Base-by-base conservation (phyloP, 2,329 filamentous ascomycete species). In the Nigrospora sphaerica region DNA sequence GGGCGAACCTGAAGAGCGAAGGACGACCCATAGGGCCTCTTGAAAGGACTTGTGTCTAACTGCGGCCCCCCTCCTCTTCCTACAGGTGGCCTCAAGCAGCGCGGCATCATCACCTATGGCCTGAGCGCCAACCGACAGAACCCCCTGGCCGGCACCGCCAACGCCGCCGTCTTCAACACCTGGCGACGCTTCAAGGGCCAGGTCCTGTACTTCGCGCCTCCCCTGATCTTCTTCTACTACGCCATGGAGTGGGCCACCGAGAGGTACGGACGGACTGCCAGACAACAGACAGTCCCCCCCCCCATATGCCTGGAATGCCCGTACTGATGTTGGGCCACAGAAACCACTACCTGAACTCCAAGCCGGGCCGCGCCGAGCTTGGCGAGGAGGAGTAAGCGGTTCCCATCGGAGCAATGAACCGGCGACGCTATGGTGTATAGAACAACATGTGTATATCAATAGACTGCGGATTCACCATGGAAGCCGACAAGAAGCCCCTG, bases 81-180 rank as follows among this genome's bases (percentile, higher is more conserved):
- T 28, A 28, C 60, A 81, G 78, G 78, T 63, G 73, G 74, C 58
- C 62, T 70, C 65, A 75, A 76, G 67, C 80, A 84, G 65, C 81
- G 75, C 66, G 81, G 81, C 49, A 79, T 85, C 59, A 65, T 81
- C 62, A 71, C 70, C 59, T 97, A 92, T 72, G 78, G 83, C 55
- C 66, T 97, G 58, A 84, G 88, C 56, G 70, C 86, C 58, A 97
- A 98, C 78, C 85, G 88, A 65, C 91, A 95, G 75, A 83, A 86
- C 61, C 85, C 89, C 54, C 77, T 95, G 54, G 88, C 88, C 52
- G 88, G 88, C 60, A 74, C 83, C 50, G 68, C 78, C 52, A 72
- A 91, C 68, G 86, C 85, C 57, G 91, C 90, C 61, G 73, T 96
- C 73, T 97, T 96, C 83, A 97, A 97, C 79, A 85, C 81, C 60